Base-by-base conservation (phyloP, 2,329 filamentous ascomycete species). In the Lecanicillium sp. region DNA sequence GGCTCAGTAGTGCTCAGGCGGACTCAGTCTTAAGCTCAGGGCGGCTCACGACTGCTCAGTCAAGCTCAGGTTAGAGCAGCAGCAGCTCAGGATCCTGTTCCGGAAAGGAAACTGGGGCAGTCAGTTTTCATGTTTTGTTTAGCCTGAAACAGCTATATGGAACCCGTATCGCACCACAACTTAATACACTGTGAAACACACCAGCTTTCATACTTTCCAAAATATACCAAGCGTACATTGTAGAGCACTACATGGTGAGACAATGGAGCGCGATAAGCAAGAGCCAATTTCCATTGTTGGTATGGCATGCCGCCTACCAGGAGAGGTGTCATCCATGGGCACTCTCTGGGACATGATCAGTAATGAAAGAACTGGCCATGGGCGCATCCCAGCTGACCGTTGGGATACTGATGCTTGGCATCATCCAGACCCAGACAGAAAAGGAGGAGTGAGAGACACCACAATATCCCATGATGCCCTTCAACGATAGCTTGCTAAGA, bases 261-360 rank as follows among this genome's bases (percentile, higher is more conserved):
- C n/a, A n/a, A n/a, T n/a, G n/a, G n/a, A n/a, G n/a, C n/a, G n/a
- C n/a, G 38, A 40, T 19, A 29, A 36, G 12, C 32, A 40, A 17
- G 38, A 40, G 25, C 38, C 38, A 10, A 40, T 40, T 20, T 31
- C 27, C 38, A 40, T 40, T 30, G 20, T 40, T 19, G 38, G 38
- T 28, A 17, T 33, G 27, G 31, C 38, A 20, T 40, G 38, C 22
- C 32, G 38, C 4, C 30, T 40, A 18, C 25, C 38, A 20, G 38
- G 38, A 13, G 32, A 40, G 25, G 38, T 27, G 3, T 40, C 38
- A 17, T 40, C 38, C 11, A 27, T 40, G 5, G 32, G 22, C 7
- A 22, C 32, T 12, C 33, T 40, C 7, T 40, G 38, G 38, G 32
- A 40, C 13, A 29, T 27, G 38, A 40, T 40, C 15, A 40, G 32